These are phyloP conservation scores for Naganishia friedmannii DNA, from an alignment of 768 basidiomycete species.

Conservation along the genomic window DNA sequence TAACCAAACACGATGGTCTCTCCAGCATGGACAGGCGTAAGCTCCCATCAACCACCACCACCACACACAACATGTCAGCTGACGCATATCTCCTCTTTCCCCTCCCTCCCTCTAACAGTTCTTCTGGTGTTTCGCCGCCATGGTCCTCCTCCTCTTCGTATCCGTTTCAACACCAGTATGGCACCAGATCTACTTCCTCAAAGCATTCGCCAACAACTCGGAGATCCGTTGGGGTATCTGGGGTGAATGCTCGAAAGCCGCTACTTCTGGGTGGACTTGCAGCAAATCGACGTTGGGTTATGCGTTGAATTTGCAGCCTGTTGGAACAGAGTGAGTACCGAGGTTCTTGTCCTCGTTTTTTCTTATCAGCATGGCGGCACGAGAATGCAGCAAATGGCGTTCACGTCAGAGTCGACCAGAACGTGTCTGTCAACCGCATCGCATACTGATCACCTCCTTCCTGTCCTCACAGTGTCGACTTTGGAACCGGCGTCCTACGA, in stretches of 20 bases:
- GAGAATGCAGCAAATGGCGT: neutral
- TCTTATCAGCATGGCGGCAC: neutral
- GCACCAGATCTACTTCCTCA: conserved; percentile 67
- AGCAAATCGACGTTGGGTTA: conserved; percentile 29
- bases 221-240: conserved; percentile 69
- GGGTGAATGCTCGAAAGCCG: conserved; percentile 56
- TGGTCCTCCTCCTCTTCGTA: conserved; percentile 58
- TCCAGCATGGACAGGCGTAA: conserved; percentile 28
- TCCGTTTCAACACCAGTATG: conserved; percentile 74
- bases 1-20: conserved; percentile 25
- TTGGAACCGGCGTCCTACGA: conserved; percentile 55
- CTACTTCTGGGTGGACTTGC: conserved; percentile 35
- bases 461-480: conserved; percentile 49
- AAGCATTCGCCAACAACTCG: conserved; percentile 54
- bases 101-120: too few relatives aligned
- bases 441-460: conserved; percentile 1
- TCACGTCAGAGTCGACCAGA: too few relatives aligned
- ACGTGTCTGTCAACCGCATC: too few relatives aligned
- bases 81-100: neutral
- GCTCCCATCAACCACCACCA: neutral
- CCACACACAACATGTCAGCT: neutral
- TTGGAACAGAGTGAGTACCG: conserved; percentile 28
- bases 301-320: conserved; percentile 6
- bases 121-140: conserved; percentile 69
- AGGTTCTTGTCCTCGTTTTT: too few relatives aligned